These are phyloP conservation scores for Blastomyces parvus DNA, from an alignment of 2,329 filamentous ascomycete species.

Conservation along the genomic window DNA sequence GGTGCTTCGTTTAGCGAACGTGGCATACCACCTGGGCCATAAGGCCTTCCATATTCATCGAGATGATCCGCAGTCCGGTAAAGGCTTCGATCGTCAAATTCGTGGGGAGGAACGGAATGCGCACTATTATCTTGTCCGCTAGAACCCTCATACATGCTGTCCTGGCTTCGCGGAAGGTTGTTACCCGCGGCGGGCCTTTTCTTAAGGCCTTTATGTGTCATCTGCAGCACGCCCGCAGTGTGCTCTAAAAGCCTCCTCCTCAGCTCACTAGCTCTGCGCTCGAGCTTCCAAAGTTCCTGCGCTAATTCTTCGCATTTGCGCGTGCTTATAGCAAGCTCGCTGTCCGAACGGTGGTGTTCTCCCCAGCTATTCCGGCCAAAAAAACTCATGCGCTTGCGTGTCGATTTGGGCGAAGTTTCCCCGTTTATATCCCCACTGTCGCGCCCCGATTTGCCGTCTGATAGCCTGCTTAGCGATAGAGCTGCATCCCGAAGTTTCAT, in stretches of 20 bases:
- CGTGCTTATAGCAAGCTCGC: constrained; percentile 63
- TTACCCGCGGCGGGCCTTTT: constrained; percentile 43
- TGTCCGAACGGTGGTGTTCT: constrained; percentile 40
- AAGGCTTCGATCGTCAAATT: constrained; percentile 68
- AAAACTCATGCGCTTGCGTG: constrained; percentile 45
- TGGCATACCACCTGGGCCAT: constrained; percentile 18
- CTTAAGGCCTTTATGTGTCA: constrained; percentile 70
- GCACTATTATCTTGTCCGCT: constrained; percentile 6
- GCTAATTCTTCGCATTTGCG: constrained; percentile 79
- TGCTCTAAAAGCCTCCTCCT: constrained; percentile 74
- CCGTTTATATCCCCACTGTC: constrained; percentile 18
- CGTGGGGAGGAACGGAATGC: constrained; percentile 34
- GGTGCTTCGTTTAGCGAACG: constrained; percentile 8
- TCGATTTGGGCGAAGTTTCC: constrained; percentile 40
- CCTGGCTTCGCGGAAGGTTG: constrained; percentile 55
- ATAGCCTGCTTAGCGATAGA: constrained; percentile 71
- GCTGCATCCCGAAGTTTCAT: constrained; percentile 92
- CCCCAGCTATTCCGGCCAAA: constrained; percentile 36
- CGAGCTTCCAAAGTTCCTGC: constrained; percentile 66
- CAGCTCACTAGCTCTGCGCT: constrained; percentile 64
- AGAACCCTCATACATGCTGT: constrained; percentile 57
- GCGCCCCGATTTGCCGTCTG: constrained; percentile 52
- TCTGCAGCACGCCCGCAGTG: constrained; percentile 82
- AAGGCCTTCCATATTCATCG: constrained; percentile 38
- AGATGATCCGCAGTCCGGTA: constrained; percentile 60